Conservation (phyloP, 164 flowering plant species). For the Macadamia integrifolia region DNA sequence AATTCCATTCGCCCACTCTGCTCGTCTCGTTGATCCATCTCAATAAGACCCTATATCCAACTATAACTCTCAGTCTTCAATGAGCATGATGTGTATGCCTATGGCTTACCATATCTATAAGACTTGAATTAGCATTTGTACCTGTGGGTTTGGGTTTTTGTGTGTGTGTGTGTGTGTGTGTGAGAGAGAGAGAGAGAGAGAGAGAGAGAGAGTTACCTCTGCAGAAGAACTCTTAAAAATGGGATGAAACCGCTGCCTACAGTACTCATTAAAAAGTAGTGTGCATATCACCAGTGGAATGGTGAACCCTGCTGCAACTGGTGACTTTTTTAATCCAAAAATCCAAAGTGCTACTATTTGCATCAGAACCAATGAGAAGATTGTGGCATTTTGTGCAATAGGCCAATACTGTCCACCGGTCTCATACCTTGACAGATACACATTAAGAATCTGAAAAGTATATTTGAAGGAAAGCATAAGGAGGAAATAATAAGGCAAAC, state of each 20-base stretch:
- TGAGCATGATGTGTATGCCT: neutral
- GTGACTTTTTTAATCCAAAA: constrained; percentile 68
- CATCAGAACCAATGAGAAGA: constrained; percentile 74
- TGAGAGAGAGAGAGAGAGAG: constrained; percentile 1
- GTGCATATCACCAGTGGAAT: constrained; percentile 64
- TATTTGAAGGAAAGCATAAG: constrained; percentile 1
- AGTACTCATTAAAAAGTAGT: constrained; percentile 75
- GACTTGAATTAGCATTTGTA: too few relatives aligned
- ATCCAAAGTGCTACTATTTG: constrained; percentile 83
- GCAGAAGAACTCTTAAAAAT: constrained; percentile 49
- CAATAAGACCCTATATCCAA: constrained; percentile 57
- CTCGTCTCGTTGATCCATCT: constrained; percentile 79
- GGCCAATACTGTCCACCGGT: constrained; percentile 88
- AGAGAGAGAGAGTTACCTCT: constrained; percentile 36
- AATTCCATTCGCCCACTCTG: constrained; percentile 52
- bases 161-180: neutral
- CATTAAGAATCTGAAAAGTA: constrained; percentile 69
- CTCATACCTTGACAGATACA: constrained; percentile 70
- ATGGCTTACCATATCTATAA: too few relatives aligned
- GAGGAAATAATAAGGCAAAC: neutral
- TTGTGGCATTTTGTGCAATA: constrained; percentile 70
- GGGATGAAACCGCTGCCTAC: constrained; percentile 76
- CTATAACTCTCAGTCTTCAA: neutral
- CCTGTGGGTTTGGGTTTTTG: too few relatives aligned
- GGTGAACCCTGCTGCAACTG: constrained; percentile 74